These are phyloP conservation scores for Termitomyces sp. DNA, from an alignment of 768 basidiomycete species.

Conservation along the genomic window DNA sequence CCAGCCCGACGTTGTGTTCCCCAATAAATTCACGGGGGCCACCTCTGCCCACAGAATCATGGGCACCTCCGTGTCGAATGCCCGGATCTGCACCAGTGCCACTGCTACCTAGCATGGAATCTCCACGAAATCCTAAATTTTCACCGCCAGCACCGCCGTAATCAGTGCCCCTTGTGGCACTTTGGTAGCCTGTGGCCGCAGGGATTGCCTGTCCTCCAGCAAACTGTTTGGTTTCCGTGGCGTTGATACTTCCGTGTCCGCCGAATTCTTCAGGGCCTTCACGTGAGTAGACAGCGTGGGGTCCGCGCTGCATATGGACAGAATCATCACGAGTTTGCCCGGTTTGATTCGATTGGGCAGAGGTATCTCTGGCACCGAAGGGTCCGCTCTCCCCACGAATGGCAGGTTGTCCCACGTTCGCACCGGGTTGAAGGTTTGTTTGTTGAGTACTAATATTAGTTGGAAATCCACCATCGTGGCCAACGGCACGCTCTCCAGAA, in stretches of 20 bases:
- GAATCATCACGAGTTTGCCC: neutral
- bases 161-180: neutral
- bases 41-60: neutral
- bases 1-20: neutral
- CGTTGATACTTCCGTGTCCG: neutral
- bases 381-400: neutral
- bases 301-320: neutral
- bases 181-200: neutral
- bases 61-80: neutral
- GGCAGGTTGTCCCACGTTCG: neutral
- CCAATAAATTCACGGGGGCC: slow-evolving; percentile 1
- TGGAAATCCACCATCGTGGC: neutral
- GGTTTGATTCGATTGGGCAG: neutral
- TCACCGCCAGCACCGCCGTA: slow-evolving; percentile 5
- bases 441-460: neutral
- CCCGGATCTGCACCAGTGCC: slow-evolving; percentile 3
- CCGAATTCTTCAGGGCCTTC: neutral
- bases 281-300: neutral
- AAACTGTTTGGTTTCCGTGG: neutral
- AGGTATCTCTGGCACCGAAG: neutral
- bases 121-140: slow-evolving; percentile 2
- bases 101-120: slow-evolving; percentile 2
- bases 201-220: neutral
- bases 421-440: neutral
- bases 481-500: neutral